Evolutionary conservation across 1,284 basidiomycete genomes (phyloP), one percentile per base, ranked within the genome.

Genomic region (Rhodotorula sp.): DNA sequence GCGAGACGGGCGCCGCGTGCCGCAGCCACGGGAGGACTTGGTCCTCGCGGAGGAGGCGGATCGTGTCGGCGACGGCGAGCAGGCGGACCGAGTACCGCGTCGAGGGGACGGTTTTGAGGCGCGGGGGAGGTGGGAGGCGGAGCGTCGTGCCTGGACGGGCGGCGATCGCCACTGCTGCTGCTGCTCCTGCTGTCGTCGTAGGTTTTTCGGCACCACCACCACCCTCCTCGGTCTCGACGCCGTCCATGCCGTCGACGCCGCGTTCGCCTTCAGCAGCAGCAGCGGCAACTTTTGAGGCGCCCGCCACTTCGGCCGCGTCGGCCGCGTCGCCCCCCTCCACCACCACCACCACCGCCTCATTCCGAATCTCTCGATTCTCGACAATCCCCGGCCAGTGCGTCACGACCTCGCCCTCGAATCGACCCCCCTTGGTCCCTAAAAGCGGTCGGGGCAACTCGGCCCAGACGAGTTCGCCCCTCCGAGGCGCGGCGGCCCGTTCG

Each of bases 401-500:
- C 73, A 92, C 89, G 26, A 78, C 77, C 61, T 85, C 82, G 23
- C 81, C 43, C 46, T 56, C 23, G n/a, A 57, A 43, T 12, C 39
- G 12, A 12, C 12, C 15, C 7, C 29, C 47, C 43, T 49, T 52
- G 49, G 0, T 81, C 82, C 20, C 78, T 72, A 8, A 14, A 64
- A 91, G 88, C 0, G 88, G 84, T 5, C 81, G 78, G 52, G 84
- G 80, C 47, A 92, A 80, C 23, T 84, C 83, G 69, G 87, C 89
- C 90, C 91, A 92, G 10, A 92, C 83, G 31, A 91, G 77, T 80
- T 92, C 91, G 29, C 87, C 87, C 47, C 86, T 84, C 69, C 90
- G 84, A 77, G 86, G 89, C 84, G 85, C 87, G 63, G 88, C 83
- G 58, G 84, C 84, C 23, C 86, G 79, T 52, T 60, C 34, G n/a